Conservation (phyloP, 1,284 basidiomycete species). For the Trametes sp. region DNA sequence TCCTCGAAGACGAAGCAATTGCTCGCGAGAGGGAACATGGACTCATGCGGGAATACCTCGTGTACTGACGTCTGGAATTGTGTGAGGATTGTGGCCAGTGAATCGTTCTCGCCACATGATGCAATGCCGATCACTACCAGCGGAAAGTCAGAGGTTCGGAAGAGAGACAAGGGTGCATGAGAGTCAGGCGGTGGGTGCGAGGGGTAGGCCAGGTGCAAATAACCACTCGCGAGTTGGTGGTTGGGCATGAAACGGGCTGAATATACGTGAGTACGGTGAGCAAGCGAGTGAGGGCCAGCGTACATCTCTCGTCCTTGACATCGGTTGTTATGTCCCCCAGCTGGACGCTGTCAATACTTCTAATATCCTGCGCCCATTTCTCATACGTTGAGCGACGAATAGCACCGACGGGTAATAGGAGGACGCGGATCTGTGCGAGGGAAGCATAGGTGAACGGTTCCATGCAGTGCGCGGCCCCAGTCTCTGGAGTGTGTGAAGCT, state of each 20-base stretch:
- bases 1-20: conserved; percentile 85
- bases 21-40: conserved; percentile 77
- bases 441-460: conserved; percentile 78
- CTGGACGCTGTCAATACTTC: conserved; percentile 72
- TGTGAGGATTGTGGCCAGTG: conserved; percentile 66
- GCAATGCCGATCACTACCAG: conserved; percentile 83
- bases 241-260: conserved; percentile 84
- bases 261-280: conserved; percentile 6
- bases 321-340: conserved; percentile 83
- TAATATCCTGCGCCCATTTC: conserved; percentile 73
- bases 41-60: conserved; percentile 69
- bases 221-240: conserved; percentile 71
- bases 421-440: conserved; percentile 77
- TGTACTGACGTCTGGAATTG: conserved; percentile 70
- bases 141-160: conserved; percentile 82
- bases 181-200: conserved; percentile 71
- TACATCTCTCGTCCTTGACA: conserved; percentile 80
- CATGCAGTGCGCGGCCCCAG: conserved; percentile 49
- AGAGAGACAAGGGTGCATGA: conserved; percentile 65
- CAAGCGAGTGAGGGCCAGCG: conserved; percentile 28
- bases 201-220: conserved; percentile 75
- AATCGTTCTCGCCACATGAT: conserved; percentile 63
- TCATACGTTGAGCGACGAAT: conserved; percentile 72
- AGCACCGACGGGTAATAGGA: conserved; percentile 80
- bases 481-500: conserved; percentile 2